Base-by-base conservation (phyloP, 228 moss, liverwort and hornwort genomes). In the Sphagnum fallax region DNA sequence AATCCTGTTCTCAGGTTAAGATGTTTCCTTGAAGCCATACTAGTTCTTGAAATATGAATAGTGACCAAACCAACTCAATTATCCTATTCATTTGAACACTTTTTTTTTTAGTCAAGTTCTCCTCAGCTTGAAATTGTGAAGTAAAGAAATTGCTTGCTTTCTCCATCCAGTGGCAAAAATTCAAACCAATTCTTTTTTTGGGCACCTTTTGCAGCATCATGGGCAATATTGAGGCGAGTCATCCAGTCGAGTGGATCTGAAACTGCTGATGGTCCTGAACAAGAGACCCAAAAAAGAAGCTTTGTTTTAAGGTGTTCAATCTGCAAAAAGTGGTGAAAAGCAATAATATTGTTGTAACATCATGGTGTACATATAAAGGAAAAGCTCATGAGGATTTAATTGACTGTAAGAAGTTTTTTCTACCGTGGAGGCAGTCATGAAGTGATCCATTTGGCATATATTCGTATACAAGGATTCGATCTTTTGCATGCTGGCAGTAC, bases 131-230 rank as follows among this genome's bases (percentile, higher is more conserved):
- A 55, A 12, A 12, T 12, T 55, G 55, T 1, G 4, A 32, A 12
- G 55, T 4, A 55, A 55, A 12, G 55, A 55, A 55, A 55, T 55
- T 12, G 55, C 12, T 55, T 55, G 55, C 55, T 55, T 55, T 12
- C 55, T 55, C 55, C 55, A 8, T 55, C 55, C 12, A 55, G 15
- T 51, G 47, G 47, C 7, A 10, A 52, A 53, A 13, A 57, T 53
- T 5, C 18, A 50, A 7, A 49, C 48, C 61, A 8, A n/a, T 7
- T 63, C 47, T 51, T 63, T 53, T 0, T 4, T 14, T 48, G 10
- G 18, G 4, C 73, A 86, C 87, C 87, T 82, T 81, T 84, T 10
- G 88, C 84, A 59, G 88, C 79, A 70, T 88, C 84, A 47, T 81
- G 68, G 55, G 74, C 79, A 7, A 88, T 75, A 50, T 68, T 73